phyloP scores from a whole-genome alignment of 352 stramenopile genomes.

The Saprolegnia parasitica region DNA sequence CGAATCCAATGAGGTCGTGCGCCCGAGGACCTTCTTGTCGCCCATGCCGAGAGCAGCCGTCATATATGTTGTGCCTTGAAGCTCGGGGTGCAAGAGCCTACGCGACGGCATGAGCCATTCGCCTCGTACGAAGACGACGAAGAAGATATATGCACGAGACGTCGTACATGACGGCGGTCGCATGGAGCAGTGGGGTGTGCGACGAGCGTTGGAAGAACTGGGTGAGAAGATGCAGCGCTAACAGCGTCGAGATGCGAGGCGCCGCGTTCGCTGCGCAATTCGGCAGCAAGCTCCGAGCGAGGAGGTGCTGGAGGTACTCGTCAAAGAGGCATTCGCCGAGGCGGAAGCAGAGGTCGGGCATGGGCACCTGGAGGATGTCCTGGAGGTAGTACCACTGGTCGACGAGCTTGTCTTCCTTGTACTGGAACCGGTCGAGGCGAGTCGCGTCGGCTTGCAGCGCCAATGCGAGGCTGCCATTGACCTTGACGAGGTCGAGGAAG shows the following conservation, averaged over 20 bases:
- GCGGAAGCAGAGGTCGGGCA: slow-evolving; percentile 78
- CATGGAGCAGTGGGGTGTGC: slow-evolving; percentile 78
- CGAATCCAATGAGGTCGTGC: slow-evolving; percentile 1
- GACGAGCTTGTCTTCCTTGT: slow-evolving; percentile 63
- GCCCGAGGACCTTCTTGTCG: neutral
- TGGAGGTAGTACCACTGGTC: slow-evolving; percentile 84
- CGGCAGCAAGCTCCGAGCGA: slow-evolving; percentile 68
- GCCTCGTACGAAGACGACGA: neutral
- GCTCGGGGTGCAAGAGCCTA: slow-evolving; percentile 58
- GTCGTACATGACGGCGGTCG: slow-evolving; percentile 64
- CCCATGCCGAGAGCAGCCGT: slow-evolving; percentile 14
- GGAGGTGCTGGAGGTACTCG: slow-evolving; percentile 56
- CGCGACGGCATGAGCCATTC: neutral
- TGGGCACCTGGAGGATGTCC: slow-evolving; percentile 75
- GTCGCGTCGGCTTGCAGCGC: slow-evolving; percentile 50
- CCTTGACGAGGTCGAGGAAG: slow-evolving; percentile 75
- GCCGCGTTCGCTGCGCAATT: slow-evolving; percentile 53
- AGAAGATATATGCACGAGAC: too few relatives aligned
- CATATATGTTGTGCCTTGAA: slow-evolving; percentile 35
- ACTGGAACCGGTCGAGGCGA: slow-evolving; percentile 16
- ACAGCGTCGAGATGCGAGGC: slow-evolving; percentile 60
- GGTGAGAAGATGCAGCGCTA: slow-evolving; percentile 74
- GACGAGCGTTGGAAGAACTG: slow-evolving; percentile 67
- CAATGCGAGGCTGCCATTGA: slow-evolving; percentile 66
- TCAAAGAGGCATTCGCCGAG: slow-evolving; percentile 70